phyloP scores from a whole-genome alignment of 768 basidiomycete genomes.

The Suillus bovinus region DNA sequence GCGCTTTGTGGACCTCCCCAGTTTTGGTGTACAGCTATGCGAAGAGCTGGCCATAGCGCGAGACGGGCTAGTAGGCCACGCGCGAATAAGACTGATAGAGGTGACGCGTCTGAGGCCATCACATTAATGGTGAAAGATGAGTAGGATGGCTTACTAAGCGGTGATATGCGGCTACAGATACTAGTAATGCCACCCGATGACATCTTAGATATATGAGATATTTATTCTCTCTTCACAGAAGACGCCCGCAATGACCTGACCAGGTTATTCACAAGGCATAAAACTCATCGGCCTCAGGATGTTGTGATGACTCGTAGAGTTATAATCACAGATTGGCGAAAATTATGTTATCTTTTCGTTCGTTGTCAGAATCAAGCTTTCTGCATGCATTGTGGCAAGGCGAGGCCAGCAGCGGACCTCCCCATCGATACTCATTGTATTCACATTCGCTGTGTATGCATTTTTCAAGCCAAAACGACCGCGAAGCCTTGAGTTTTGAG shows the following conservation, averaged over 20 bases:
- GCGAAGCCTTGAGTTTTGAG: neutral
- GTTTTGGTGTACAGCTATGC: constrained; percentile 78
- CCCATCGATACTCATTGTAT: neutral
- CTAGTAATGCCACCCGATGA: too few relatives aligned
- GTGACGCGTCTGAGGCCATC: constrained; percentile 29
- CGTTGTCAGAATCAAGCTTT: neutral
- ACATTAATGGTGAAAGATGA: neutral
- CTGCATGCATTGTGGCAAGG: neutral
- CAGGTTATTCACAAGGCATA: too few relatives aligned
- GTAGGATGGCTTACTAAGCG: neutral
- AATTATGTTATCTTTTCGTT: neutral
- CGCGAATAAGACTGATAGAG: constrained; percentile 71
- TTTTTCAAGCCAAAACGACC: neutral
- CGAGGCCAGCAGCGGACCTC: neutral
- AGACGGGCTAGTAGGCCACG: constrained; percentile 84
- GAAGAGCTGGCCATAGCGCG: constrained; percentile 81
- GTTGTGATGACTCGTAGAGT: neutral
- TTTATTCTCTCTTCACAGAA: too few relatives aligned
- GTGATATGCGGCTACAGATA: too few relatives aligned
- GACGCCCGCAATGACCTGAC: too few relatives aligned
- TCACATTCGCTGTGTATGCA: neutral
- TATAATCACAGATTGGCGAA: neutral
- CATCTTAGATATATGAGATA: too few relatives aligned
- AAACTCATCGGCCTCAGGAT: too few relatives aligned
- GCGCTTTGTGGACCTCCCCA: constrained; percentile 82